Conservation (phyloP, 495 filamentous ascomycete genomes). For the Letharia lupina region DNA sequence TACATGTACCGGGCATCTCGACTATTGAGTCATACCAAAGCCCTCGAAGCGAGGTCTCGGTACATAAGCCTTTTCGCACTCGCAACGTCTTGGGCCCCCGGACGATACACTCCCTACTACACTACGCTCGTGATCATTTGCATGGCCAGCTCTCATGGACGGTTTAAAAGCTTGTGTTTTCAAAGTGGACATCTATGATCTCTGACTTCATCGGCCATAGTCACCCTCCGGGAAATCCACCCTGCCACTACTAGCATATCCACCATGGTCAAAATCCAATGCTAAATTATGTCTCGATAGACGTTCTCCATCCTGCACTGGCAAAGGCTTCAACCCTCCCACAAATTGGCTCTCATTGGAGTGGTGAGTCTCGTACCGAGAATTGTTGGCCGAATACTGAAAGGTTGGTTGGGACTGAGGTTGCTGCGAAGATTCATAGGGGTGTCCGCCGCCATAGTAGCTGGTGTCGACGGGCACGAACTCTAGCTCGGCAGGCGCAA, state of each 20-base stretch:
- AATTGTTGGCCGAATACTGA: neutral
- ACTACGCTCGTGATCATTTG: neutral
- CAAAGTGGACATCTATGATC: neutral
- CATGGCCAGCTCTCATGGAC: neutral
- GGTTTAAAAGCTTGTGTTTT: neutral
- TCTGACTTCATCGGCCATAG: slow-evolving; percentile 9
- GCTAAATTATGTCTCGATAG: slow-evolving; percentile 15
- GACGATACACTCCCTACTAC: neutral
- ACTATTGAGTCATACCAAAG: too few relatives aligned
- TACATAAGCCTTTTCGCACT: neutral
- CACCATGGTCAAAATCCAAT: slow-evolving; percentile 18
- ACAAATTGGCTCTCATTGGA: slow-evolving; percentile 1
- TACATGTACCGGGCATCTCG: too few relatives aligned
- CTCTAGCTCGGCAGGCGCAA: slow-evolving; percentile 33
- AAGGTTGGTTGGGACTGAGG: slow-evolving; percentile 1
- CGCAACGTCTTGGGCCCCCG: neutral
- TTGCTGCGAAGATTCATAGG: neutral
- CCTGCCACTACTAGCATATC: slow-evolving; percentile 14
- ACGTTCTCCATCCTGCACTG: neutral
- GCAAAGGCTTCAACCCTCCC: neutral
- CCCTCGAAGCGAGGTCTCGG: neutral
- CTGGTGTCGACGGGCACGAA: slow-evolving; percentile 37
- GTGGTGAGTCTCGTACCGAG: neutral
- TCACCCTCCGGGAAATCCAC: slow-evolving; percentile 20
- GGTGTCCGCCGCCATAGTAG: slow-evolving; percentile 33